phyloP scores from a whole-genome alignment of 352 stramenopile genomes.

The Globisporangium radiosum region DNA sequence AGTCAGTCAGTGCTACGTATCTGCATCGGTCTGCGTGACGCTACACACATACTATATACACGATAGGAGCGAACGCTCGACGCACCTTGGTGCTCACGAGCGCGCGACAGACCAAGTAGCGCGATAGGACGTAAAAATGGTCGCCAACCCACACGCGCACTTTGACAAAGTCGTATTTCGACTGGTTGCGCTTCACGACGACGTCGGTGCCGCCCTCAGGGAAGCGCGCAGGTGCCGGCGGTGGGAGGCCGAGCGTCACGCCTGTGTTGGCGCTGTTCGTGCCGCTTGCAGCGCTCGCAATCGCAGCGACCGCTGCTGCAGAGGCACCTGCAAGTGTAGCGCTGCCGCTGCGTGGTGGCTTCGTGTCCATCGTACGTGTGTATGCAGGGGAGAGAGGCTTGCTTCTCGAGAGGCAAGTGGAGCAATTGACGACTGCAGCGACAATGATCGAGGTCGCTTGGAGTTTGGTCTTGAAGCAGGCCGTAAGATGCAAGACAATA shows the following conservation, averaged over 20 bases:
- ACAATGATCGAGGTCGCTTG: too few species aligned
- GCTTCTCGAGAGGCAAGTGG: too few species aligned
- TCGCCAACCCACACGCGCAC: conserved; percentile 87
- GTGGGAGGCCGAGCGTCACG: not conserved
- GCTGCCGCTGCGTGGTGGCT: not conserved
- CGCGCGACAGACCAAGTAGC: conserved; percentile 78
- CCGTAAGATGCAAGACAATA: too few species aligned
- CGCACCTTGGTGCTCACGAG: conserved; percentile 79
- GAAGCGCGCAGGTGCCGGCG: conserved; percentile 11
- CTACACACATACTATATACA: too few species aligned
- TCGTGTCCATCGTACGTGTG: not conserved
- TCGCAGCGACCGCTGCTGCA: not conserved
- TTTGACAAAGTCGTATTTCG: conserved; percentile 89
- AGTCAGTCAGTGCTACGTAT: not conserved
- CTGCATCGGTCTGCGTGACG: too few species aligned
- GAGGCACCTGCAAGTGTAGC: not conserved
- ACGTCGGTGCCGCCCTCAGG: conserved; percentile 23
- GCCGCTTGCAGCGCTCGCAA: not conserved
- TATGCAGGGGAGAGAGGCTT: too few species aligned
- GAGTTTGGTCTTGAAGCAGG: too few species aligned
- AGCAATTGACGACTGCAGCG: too few species aligned
- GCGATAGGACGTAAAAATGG: conserved; percentile 85
- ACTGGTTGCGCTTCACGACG: conserved; percentile 78
- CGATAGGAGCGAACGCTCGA: too few species aligned
- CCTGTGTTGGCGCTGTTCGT: not conserved